Base-by-base conservation (phyloP, 176 grass and related monocot genomes). In the Lolium rigidum region DNA sequence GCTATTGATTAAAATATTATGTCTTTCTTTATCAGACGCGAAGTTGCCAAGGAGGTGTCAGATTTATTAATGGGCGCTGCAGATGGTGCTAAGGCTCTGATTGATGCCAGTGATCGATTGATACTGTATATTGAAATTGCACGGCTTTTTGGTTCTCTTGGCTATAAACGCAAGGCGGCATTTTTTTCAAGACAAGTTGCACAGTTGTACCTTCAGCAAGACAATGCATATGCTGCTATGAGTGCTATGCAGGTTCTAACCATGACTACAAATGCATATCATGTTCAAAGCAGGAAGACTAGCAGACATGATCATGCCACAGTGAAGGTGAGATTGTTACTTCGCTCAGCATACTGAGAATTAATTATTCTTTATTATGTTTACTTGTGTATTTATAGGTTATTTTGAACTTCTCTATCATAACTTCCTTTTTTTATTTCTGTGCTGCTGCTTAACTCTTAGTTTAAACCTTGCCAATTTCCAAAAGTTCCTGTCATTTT, bases 101-200 rank as follows among this genome's bases (percentile, higher is more conserved):
- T 99, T 84, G 97, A 99, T 90, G 97, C 94, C 65, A 99, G 87
- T 83, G 97, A 99, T 62, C 85, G 92, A 39, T 75, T 99, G 54
- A 91, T 99, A 82, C 74, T 99, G 50, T 96, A 95, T 86, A 91
- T 99, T 88, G 97, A 99, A 87, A 99, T 96, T 6, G 97, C 97
- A 22, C 95, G 97, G 85, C 87, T 99, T 79, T 99, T 99, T 87
- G 97, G 94, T 69, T 83, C 92, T 78, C 88, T 99, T 81, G 97
- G 97, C 18, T 99, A 99, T 90, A 90, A 88, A 54, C 92, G 97
- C 66, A 99, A 99, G 73, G 97, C 97, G 2, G 97, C 97, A 51
- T 99, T 99, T 86, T 99, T 99, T 84, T 99, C 97, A 73, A 95
- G 97, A 82, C 97, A 94, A 87, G 97, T 99, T 89, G 94, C 97